Base-by-base conservation (phyloP, 2,329 filamentous ascomycete species). In the Berkeleyomyces basicola region DNA sequence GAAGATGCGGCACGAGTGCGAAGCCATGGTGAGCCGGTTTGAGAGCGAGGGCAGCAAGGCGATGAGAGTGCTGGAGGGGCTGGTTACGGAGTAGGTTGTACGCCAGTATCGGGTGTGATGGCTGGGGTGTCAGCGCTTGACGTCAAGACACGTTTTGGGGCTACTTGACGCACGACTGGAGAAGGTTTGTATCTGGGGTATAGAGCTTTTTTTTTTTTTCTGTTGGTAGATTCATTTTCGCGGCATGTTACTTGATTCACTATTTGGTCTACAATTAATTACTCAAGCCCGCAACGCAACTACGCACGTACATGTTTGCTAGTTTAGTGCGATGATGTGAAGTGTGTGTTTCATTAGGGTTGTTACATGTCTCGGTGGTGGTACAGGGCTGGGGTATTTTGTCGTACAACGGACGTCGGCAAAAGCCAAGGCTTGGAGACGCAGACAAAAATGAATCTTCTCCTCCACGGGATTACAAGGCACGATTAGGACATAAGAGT, bases 1-100 rank as follows among this genome's bases (percentile, higher is more conserved):
- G 72, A 85, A 84, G 71, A 76, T 99, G 62, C 86, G 85, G 70
- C 75, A 79, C 43, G 87, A 95, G 71, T 96, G 90, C 70, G 92
- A 97, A 75, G 76, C 82, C 36, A 82, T 95, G 72, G 89, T 99
- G 4, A 81, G 79, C 64, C 77, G 82, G 7, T 97, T 97, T 72
- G 92, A 97, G 74, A 83, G 77, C 64, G 85, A 97, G 73, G 92
- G 90, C 0, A 81, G 80, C 16, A 82, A 83, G 69, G 93, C 91
- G 0, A 84, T 96, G 80, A 80, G 79, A 58, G 81, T 82, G 4
- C 74, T 99, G 61, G 89, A 93, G 72, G 86, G 85, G 1, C 76
- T 95, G 64, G 77, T 86, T 60, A 76, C 78, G 1, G 80, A 81
- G 59, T 77, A 66, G 51, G 11, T 36, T 5, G n/a, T 42, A 43